Evolutionary conservation across 108 stramenopile genomes (phyloP).

Genomic region (Fragilaria crotonensis): DNA sequence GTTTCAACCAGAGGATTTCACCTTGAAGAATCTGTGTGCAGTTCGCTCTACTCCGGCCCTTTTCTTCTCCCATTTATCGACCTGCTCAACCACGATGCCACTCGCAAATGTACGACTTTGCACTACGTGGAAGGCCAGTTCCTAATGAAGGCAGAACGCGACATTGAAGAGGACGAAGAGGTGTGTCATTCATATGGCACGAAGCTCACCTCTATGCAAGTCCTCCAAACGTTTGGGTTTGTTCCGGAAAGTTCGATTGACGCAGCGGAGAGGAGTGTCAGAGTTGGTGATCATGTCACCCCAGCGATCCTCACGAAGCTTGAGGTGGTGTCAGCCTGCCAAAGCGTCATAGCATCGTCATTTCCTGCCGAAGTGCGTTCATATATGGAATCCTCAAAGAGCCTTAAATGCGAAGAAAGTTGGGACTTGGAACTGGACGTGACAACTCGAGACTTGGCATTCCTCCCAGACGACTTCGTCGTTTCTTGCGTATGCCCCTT

Average conservation of each 20-base stretch:
- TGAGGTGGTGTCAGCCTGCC: conserved; percentile 39
- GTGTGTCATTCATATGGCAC: conserved; percentile 73
- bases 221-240: conserved; percentile 83
- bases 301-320: conserved; percentile 39
- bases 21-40: conserved; percentile 16
- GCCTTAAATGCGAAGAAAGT: neutral
- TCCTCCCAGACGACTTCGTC: conserved; percentile 23
- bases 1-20: conserved; percentile 81
- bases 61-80: conserved; percentile 77
- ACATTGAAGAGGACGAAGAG: conserved; percentile 54
- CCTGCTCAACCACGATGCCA: conserved; percentile 66
- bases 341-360: conserved; percentile 13
- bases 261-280: neutral
- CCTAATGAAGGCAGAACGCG: conserved; percentile 65
- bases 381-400: conserved; percentile 13
- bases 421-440: conserved; percentile 23
- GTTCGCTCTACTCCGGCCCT: conserved; percentile 42
- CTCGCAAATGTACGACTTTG: conserved; percentile 50
- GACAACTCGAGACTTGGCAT: neutral
- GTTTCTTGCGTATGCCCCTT: conserved; percentile 20
- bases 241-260: conserved; percentile 22
- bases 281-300: conserved; percentile 7
- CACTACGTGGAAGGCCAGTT: conserved; percentile 41
- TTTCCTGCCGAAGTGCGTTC: conserved; percentile 16
- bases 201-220: conserved; percentile 55